These are phyloP conservation scores for Truncatella angustata DNA, from an alignment of 2,329 filamentous ascomycete genomes.

Conservation along the genomic window DNA sequence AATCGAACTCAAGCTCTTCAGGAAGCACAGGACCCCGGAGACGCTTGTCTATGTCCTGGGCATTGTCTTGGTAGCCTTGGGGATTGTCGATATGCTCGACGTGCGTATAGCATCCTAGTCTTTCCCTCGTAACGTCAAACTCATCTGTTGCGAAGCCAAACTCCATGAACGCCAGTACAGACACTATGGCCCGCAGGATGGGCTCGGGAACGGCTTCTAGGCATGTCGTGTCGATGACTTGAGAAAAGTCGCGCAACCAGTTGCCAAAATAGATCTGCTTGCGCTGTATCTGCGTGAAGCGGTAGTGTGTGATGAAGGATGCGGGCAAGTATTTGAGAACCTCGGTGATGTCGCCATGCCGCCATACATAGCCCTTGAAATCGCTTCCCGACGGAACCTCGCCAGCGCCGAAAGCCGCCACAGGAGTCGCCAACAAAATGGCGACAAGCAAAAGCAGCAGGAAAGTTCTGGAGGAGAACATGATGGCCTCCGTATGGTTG, in stretches of 20 bases:
- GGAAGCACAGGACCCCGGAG: constrained; percentile 27
- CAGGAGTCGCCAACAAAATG: constrained; percentile 32
- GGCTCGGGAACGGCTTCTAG: constrained; percentile 51
- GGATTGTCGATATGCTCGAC: constrained; percentile 55
- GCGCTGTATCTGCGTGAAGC: constrained; percentile 36
- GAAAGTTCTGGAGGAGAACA: not conserved
- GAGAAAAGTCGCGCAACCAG: constrained; percentile 47
- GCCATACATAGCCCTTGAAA: constrained; percentile 40
- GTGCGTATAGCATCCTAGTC: constrained; percentile 47
- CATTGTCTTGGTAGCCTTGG: constrained; percentile 29
- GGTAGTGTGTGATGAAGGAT: constrained; percentile 35
- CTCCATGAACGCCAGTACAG: constrained; percentile 53
- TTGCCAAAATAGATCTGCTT: constrained; percentile 42
- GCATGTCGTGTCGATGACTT: constrained; percentile 54
- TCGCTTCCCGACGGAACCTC: constrained; percentile 34
- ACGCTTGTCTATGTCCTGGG: constrained; percentile 25
- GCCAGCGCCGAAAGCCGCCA: constrained; percentile 36
- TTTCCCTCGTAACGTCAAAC: constrained; percentile 53
- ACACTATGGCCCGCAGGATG: constrained; percentile 52
- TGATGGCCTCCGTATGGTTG: not conserved
- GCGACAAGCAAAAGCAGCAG: constrained; percentile 24
- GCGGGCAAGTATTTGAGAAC: constrained; percentile 34
- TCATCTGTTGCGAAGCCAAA: constrained; percentile 56
- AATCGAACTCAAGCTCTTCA: constrained; percentile 27
- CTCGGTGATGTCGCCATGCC: constrained; percentile 38